Base-by-base conservation (phyloP, 2,329 filamentous ascomycete genomes). In the Fusarium pseudonygamai region DNA sequence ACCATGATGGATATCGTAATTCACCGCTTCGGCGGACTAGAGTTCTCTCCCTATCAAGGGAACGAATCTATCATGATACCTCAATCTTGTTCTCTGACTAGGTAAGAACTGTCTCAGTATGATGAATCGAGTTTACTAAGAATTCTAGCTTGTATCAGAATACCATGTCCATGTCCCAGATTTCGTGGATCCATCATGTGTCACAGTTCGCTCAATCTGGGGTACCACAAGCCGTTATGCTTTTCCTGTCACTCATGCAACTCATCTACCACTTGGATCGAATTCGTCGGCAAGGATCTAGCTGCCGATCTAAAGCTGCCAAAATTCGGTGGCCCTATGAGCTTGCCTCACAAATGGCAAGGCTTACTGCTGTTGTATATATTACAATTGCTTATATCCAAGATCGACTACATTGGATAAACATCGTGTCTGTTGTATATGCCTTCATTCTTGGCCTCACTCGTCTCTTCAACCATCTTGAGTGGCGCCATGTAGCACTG, bases 401-500 rank as follows among this genome's bases (percentile, higher is more conserved):
- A 53, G 77, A 80, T 42, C 78, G 76, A 45, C 75, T 79, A 26
- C 82, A 83, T 63, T 79, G 82, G 76, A 77, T 83, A 45, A 82
- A 84, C 72, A 78, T 82, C 16, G 64, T 79, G 36, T 77, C 80
- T 12, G 71, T 84, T 28, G 79, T 77, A 53, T 87, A 87, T 72
- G 80, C 82, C 43, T 84, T 87, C 52, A 28, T 82, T 42, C 75
- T 87, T 9, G 86, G 86, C 30, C 77, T 87, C 28, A 55, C 83
- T 32, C 83, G 86, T 18, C 81, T 86, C 46, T 67, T 81, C 61
- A 77, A 82, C 65, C 79, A 85, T 64, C 67, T 83, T 60, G 78
- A 80, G 71, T 87, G 85, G 85, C 83, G 85, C 26, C 85, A 83
- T 75, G 78, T 83, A 56, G 82, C 83, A 20, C 79, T 88, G 49